Evolutionary conservation across 257 asterid genomes (phyloP).

Genomic region (Penstemon barbatus): DNA sequence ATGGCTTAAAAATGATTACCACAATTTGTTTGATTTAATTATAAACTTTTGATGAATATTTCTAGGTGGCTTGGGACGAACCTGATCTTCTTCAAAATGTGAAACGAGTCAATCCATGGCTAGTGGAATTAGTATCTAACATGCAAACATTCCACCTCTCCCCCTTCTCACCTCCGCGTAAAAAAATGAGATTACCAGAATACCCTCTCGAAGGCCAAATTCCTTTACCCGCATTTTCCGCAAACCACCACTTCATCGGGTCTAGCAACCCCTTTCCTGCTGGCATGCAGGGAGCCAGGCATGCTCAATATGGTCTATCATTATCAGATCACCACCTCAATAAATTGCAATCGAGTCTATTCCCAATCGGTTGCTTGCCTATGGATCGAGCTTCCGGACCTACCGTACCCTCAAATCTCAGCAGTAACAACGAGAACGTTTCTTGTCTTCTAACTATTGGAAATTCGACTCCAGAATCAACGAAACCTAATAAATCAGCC

Average conservation of each 20-base stretch:
- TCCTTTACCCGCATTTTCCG: constrained; percentile 45
- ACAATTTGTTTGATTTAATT: background rate
- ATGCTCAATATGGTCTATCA: constrained; percentile 57
- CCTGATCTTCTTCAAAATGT: constrained; percentile 67
- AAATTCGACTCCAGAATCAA: constrained; percentile 11
- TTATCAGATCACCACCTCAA: constrained; percentile 49
- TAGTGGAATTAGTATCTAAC: constrained; percentile 59
- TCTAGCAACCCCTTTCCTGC: constrained; percentile 57
- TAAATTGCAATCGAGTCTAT: constrained; percentile 44
- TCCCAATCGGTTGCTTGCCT: constrained; percentile 40
- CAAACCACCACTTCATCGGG: constrained; percentile 41
- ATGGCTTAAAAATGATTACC: no score
- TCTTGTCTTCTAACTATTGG: constrained; percentile 28
- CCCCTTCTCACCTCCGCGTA: constrained; percentile 63
- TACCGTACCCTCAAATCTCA: constrained; percentile 33
- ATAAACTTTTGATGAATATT: background rate
- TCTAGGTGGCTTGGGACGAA: constrained; percentile 71
- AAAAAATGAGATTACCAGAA: constrained; percentile 51
- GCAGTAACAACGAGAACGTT: constrained; percentile 12
- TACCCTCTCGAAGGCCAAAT: constrained; percentile 46
- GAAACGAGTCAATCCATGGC: constrained; percentile 68
- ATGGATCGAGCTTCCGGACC: constrained; percentile 33
- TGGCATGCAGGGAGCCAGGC: constrained; percentile 98
- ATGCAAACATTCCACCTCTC: constrained; percentile 53
- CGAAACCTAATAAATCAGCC: constrained; percentile 16